Conservation (phyloP, 495 filamentous ascomycete species). For the Aspergillus heteromorphus region DNA sequence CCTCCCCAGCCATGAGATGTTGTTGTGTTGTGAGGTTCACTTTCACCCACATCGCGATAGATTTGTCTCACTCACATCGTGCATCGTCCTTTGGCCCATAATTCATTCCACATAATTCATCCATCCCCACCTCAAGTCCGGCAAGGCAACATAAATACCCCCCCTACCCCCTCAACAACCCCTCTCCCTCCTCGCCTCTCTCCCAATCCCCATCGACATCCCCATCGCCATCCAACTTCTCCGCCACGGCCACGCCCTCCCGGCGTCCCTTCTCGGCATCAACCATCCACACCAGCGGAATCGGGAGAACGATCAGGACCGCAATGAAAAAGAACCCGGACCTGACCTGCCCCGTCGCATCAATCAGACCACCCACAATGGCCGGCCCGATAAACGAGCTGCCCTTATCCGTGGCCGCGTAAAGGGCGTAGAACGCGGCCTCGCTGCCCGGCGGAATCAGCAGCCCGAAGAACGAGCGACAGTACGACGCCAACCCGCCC, state of each 20-base stretch:
- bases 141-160: too few species aligned
- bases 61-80: too few species aligned
- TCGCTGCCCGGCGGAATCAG: slow-evolving; percentile 86
- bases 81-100: too few species aligned
- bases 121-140: too few species aligned
- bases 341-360: slow-evolving; percentile 73
- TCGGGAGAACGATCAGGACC: slow-evolving; percentile 66
- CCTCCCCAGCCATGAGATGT: too few species aligned
- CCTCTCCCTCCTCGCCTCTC: slow-evolving; percentile 26
- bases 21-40: too few species aligned
- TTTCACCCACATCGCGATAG: too few species aligned
- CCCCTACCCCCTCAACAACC: slow-evolving; percentile 19
- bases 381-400: slow-evolving; percentile 83
- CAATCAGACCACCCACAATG: slow-evolving; percentile 79
- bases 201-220: slow-evolving; percentile 35
- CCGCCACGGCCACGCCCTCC: slow-evolving; percentile 63
- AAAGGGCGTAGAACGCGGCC: slow-evolving; percentile 88
- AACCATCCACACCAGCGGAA: slow-evolving; percentile 71
- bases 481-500: slow-evolving; percentile 78
- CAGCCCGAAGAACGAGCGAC: slow-evolving; percentile 77
- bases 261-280: slow-evolving; percentile 72
- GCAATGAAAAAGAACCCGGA: slow-evolving; percentile 88
- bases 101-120: too few species aligned
- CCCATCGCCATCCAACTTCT: slow-evolving; percentile 43
- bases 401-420: slow-evolving; percentile 91